These are phyloP conservation scores for Suillus subluteus DNA, from an alignment of 768 basidiomycete species.

Conservation along the genomic window DNA sequence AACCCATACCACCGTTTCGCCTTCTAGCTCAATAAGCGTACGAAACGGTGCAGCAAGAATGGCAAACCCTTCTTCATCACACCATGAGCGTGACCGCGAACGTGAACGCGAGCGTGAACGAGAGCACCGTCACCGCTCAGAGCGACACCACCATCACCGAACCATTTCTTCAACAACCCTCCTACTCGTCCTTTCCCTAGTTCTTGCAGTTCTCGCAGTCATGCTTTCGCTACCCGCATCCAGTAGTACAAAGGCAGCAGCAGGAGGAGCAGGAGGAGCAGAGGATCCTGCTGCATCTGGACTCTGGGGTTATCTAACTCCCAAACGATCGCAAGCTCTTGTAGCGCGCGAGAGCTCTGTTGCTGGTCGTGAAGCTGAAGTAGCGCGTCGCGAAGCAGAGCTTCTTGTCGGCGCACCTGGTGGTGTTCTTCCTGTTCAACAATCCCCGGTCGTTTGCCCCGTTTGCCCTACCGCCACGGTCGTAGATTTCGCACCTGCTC, in stretches of 20 bases:
- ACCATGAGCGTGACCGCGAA: conserved; percentile 61
- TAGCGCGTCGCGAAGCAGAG: conserved; percentile 88
- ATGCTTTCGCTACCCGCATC: conserved; percentile 84
- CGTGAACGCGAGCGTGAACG: conserved; percentile 55
- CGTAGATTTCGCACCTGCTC: conserved; percentile 61
- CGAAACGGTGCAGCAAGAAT: conserved; percentile 55
- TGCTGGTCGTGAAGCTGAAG: conserved; percentile 84
- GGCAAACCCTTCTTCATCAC: conserved; percentile 87
- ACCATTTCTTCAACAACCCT: conserved; percentile 91
- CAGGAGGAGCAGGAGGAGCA: conserved; percentile 24
- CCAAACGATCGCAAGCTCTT: conserved; percentile 81
- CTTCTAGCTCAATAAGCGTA: conserved; percentile 63
- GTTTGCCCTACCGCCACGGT: conserved; percentile 57
- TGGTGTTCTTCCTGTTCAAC: conserved; percentile 62
- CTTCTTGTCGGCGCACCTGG: conserved; percentile 82
- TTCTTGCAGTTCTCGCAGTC: conserved; percentile 86
- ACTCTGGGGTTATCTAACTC: conserved; percentile 74
- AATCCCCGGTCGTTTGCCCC: conserved; percentile 58
- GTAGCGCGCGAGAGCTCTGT: conserved; percentile 80
- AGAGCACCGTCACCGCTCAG: conserved; percentile 56
- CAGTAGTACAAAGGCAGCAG: conserved; percentile 34
- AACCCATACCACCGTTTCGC: conserved; percentile 77
- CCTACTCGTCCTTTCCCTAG: conserved; percentile 81
- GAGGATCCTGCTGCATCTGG: conserved; percentile 49
- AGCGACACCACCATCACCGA: conserved; percentile 76